Evolutionary conservation across 805 yeast genomes (phyloP).

Genomic region (Kazachstania martiniae): DNA sequence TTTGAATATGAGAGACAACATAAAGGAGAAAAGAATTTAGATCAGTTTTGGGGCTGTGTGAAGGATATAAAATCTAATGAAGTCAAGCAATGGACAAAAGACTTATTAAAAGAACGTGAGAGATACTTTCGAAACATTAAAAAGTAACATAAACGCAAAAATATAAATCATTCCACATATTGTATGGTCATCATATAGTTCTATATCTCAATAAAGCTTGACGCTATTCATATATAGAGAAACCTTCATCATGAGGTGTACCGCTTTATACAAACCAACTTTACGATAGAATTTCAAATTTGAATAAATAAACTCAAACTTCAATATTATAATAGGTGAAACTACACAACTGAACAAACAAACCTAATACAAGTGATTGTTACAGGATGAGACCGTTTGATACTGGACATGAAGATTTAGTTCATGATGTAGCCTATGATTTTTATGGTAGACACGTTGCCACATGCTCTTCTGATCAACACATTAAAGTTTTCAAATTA

Average conservation of each 20-base stretch:
- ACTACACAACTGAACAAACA: no score
- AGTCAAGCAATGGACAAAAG: constrained; percentile 58
- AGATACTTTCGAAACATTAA: background rate
- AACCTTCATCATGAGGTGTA: no score
- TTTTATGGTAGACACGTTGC: constrained; percentile 89
- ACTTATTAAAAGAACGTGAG: constrained; percentile 37
- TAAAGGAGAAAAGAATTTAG: constrained; percentile 45
- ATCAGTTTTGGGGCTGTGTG: constrained; percentile 59
- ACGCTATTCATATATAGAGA: background rate
- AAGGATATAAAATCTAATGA: constrained; percentile 57
- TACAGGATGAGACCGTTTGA: constrained; percentile 53
- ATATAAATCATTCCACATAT: no score
- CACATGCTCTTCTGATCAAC: constrained; percentile 92
- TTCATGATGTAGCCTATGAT: constrained; percentile 85
- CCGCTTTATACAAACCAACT: no score
- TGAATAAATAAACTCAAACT: no score
- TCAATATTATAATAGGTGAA: no score
- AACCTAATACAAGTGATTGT: background rate
- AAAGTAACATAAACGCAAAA: no score
- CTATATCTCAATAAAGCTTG: no score
- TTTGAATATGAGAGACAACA: constrained; percentile 69
- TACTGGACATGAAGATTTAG: constrained; percentile 87
- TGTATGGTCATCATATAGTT: no score
- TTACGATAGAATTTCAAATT: no score
- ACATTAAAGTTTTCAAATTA: constrained; percentile 76